Base-by-base conservation (phyloP, 768 basidiomycete genomes). In the Dentipellis sp. region DNA sequence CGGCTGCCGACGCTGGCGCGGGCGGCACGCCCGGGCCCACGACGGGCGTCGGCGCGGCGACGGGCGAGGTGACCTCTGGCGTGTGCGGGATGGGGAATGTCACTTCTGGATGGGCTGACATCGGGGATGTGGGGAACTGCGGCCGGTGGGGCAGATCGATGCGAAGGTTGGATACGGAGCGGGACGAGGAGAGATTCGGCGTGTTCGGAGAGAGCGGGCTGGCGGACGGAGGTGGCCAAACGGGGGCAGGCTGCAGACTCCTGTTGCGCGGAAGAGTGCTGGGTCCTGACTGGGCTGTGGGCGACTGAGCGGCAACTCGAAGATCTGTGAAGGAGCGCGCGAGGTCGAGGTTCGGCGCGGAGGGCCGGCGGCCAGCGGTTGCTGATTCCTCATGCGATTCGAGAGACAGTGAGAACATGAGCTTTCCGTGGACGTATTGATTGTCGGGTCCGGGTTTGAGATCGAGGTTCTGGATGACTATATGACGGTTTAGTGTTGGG, bases 381-480 rank as follows among this genome's bases (percentile, higher is more conserved):
- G 47, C 64, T 58, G 60, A 50, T 37, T 58, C 60, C 12, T 59
- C 52, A 5, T 52, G 55, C 39, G 60, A 57, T 3, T 29, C 29
- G 12, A 74, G 76, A 12, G 72, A 71, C 34, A 78, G 65, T 68
- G 79, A 68, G 63, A 93, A 82, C 58, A 86, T 80, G 57, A 94
- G 76, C 70, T 87, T 89, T 22, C 92, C 92, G 67, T 87, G 87
- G 0, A 94, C 92, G 46, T 82, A 78, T 21, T 88, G 78, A 63
- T 84, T 82, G 69, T 89, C 88, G 51, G 72, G 72, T 58, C 83
- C 86, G 46, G 84, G 81, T 75, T 82, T 79, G 52, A 91, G 77
- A 64, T 94, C 91, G 55, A 76, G 78, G 46, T 83, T 88, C 61
- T 91, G 80, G 64, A 84, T 77, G 61, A 83, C 88, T 83, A 7